Base-by-base conservation (phyloP, 1,284 basidiomycete species). In the Psilocybe mexicana region DNA sequence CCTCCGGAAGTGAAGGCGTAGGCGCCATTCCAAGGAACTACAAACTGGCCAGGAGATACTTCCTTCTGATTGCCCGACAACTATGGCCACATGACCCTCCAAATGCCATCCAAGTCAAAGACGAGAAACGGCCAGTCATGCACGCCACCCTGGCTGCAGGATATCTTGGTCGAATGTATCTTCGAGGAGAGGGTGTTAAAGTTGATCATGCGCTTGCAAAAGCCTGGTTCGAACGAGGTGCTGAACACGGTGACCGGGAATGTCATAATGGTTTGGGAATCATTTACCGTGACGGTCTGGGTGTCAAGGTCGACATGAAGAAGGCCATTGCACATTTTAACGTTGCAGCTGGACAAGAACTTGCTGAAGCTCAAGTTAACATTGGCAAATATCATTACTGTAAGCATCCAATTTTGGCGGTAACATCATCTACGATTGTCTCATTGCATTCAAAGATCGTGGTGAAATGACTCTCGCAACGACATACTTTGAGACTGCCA, bases 161-260 rank as follows among this genome's bases (percentile, higher is more conserved):
- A 1, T 96, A 91, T 70, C 72, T 99, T 1, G 97, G 96, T 0
- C 82, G 92, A 57, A 98, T 99, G 94, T 93, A 92, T 65, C 74
- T 99, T 42, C 81, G 97, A 40, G 96, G 96, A 0, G 97, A 99
- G 71, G 96, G 96, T 7, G 87, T 94, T 25, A 87, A 87, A 67
- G 80, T 83, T 63, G 93, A 98, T 72, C 82, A 83, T 43, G 76
- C 76, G 23, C 76, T 86, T 59, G 97, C 96, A 11, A 93, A 87
- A 75, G 84, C 96, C 74, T 99, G 97, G 97, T 96, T 96, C 67
- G 89, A 94, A 65, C 81, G 96, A 45, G 96, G 94, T 0, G 87
- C 83, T 4, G 86, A 88, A 55, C 82, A 87, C 68, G 88, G 87
- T 33, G 94, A 98, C 66, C 83, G 88, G 61, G 95, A 97, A 70